Evolutionary conservation across 2,329 filamentous ascomycete species (phyloP).

Genomic region (Colletotrichum sp.): DNA sequence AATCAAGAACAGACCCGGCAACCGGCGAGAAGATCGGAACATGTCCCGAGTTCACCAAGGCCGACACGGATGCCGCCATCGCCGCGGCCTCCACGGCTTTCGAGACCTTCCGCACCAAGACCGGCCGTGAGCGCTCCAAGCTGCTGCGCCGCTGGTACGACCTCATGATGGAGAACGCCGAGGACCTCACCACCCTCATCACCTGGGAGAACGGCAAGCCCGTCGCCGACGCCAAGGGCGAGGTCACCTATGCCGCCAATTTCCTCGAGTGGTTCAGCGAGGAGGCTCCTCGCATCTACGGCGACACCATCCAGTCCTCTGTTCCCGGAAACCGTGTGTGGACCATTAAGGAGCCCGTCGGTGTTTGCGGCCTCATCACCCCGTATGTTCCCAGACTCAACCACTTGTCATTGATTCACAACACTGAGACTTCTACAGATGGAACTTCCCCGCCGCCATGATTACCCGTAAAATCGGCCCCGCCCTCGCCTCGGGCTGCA

Average conservation of each 20-base stretch:
- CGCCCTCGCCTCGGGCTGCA: constrained; percentile 91
- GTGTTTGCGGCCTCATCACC: constrained; percentile 82
- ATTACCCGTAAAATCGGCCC: constrained; percentile 74
- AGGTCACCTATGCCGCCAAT: constrained; percentile 74
- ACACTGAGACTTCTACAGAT: constrained; percentile 44
- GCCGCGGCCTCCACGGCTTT: constrained; percentile 81
- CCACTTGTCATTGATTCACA: background rate
- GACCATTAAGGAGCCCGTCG: constrained; percentile 83
- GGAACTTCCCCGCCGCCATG: constrained; percentile 88
- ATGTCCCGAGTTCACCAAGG: constrained; percentile 80
- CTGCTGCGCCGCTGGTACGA: constrained; percentile 84
- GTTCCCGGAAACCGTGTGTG: constrained; percentile 76
- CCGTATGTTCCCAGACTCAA: constrained; percentile 49
- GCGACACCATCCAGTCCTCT: constrained; percentile 75
- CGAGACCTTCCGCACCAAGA: constrained; percentile 71
- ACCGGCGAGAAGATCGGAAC: constrained; percentile 82
- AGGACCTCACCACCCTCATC: constrained; percentile 82
- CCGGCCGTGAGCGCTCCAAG: constrained; percentile 75
- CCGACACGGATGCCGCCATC: constrained; percentile 84
- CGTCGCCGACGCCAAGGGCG: constrained; percentile 73
- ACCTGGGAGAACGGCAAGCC: constrained; percentile 94
- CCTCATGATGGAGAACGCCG: constrained; percentile 76
- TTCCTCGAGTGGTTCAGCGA: constrained; percentile 86
- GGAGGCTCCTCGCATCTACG: constrained; percentile 76
- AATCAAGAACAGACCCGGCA: constrained; percentile 69